Conservation (phyloP, 768 basidiomycete species). For the Kwoniella pini region DNA sequence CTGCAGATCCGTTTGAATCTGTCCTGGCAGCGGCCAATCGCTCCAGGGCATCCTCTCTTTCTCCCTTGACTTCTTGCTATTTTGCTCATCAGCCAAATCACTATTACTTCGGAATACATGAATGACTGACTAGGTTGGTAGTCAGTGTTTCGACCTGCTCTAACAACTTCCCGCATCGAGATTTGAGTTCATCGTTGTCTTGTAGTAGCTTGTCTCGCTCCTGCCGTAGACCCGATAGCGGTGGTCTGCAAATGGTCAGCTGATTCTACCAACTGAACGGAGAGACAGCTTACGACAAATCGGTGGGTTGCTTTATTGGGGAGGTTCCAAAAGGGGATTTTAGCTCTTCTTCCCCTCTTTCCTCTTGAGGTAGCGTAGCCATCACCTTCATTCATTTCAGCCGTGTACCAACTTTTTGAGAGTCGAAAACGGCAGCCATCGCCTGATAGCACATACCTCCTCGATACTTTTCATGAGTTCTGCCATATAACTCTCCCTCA, state of each 20-base stretch:
- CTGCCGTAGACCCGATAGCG: conserved; percentile 58
- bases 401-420: too few relatives aligned
- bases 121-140: conserved; percentile 59
- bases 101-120: too few relatives aligned
- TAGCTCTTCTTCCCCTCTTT: conserved; percentile 62
- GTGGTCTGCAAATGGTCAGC: conserved; percentile 19
- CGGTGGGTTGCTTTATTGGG: conserved; percentile 25
- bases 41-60: conserved; percentile 72
- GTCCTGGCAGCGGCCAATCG: conserved; percentile 65
- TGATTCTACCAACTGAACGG: not conserved
- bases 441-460: conserved; percentile 66
- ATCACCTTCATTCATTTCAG: conserved; percentile 18
- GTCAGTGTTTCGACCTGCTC: conserved; percentile 76
- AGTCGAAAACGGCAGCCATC: too few relatives aligned
- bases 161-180: conserved; percentile 71
- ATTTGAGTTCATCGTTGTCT: conserved; percentile 85
- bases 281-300: conserved; percentile 14
- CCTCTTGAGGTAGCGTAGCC: conserved; percentile 30
- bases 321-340: conserved; percentile 57
- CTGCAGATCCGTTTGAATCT: conserved; percentile 58
- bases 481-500: conserved; percentile 82
- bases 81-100: too few relatives aligned
- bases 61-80: conserved; percentile 70
- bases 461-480: conserved; percentile 91
- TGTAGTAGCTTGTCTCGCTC: conserved; percentile 64